phyloP scores from a whole-genome alignment of 352 stramenopile species.

The Globisporangium radiosum region DNA sequence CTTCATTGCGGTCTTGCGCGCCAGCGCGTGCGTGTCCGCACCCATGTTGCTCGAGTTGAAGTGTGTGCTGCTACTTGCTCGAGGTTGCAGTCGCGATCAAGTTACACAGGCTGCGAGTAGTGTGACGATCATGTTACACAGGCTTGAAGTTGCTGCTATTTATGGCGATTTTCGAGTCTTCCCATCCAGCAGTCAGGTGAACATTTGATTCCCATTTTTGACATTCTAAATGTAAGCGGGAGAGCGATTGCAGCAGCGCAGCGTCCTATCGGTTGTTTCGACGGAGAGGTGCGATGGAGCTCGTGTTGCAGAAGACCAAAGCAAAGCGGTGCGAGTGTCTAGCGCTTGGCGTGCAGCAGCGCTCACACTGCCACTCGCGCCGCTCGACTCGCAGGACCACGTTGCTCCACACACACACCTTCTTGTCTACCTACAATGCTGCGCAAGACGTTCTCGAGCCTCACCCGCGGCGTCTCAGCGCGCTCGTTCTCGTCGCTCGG shows the following conservation, averaged over 20 bases:
- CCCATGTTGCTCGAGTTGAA: background rate
- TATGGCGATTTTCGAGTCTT: background rate
- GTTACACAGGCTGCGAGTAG: background rate
- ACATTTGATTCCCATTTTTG: too few relatives aligned
- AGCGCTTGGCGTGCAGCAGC: background rate
- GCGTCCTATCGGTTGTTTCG: background rate
- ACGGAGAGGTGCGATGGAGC: background rate
- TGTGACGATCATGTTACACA: background rate
- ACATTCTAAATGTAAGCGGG: too few relatives aligned
- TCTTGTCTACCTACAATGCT: slow-evolving; percentile 1
- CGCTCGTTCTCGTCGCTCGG: slow-evolving; percentile 30
- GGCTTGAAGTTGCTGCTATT: background rate
- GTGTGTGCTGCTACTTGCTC: background rate
- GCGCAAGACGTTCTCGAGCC: slow-evolving; percentile 13
- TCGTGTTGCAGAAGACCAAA: too few relatives aligned
- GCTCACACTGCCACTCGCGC: background rate
- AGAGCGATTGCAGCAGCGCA: background rate
- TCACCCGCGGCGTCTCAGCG: slow-evolving; percentile 7
- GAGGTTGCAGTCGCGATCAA: background rate
- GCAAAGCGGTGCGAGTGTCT: background rate
- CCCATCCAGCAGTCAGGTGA: too few relatives aligned
- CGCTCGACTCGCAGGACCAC: too few relatives aligned
- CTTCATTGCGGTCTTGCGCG: background rate
- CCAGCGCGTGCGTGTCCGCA: background rate
- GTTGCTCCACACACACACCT: background rate